Base-by-base conservation (phyloP, 306 rosid species). In the Vigna radiata region DNA sequence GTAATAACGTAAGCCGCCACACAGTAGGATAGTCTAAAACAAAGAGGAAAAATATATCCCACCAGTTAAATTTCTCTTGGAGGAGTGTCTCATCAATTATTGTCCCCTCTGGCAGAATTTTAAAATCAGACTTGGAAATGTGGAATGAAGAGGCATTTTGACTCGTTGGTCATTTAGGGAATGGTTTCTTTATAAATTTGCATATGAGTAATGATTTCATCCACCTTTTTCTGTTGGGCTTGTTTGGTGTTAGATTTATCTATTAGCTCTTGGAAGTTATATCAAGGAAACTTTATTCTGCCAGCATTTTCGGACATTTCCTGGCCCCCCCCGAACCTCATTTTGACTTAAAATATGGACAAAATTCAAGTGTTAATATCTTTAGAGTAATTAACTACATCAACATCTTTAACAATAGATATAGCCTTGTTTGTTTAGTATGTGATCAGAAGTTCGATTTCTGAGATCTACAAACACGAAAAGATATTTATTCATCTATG, bases 91-190 rank as follows among this genome's bases (percentile, higher is more conserved):
- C 72, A 48, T 73, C 72, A 48, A 44, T 74, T n/a, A 74, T 74
- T 53, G 63, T 59, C 77, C 47, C 65, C 52, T 18, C 25, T 18
- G n/a, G 13, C 70, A 82, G 49, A 72, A 65, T 48, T 56, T 44
- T 16, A 48, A 67, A 82, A 70, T 14, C 33, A 2, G 67, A 72
- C 54, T 73, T 68, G 72, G 39, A 81, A 81, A 75, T 78, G 85
- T 75, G 85, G 81, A 81, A 77, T 44, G 52, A 39, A 75, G 68
- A 83, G 82, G 71, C 59, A 27, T 41, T 76, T 85, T 87, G 93
- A 83, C 85, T 80, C 36, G 54, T 31, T 27, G 73, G 77, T 48
- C 33, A 44, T 70, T 54, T 72, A 72, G 55, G 55, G 46, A 67
- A 78, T 68, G 14, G 29, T n/a, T 50, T 70, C 25, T 68, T 69